These are phyloP conservation scores for Tolypocladium ophioglossoides DNA, from an alignment of 2,329 filamentous ascomycete genomes.

Conservation along the genomic window DNA sequence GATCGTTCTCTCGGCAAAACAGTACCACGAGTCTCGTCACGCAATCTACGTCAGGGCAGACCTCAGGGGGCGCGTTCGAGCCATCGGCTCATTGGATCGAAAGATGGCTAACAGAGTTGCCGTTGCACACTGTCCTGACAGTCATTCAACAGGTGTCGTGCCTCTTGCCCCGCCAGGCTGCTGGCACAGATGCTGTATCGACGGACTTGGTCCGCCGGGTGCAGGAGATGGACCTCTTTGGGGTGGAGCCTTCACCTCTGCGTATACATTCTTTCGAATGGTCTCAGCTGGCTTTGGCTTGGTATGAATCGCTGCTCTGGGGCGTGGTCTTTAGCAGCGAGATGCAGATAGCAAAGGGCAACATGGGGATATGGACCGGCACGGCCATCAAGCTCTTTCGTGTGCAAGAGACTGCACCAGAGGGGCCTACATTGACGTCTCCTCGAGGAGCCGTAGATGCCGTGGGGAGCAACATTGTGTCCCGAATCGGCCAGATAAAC, in stretches of 20 bases:
- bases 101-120: conserved; percentile 83
- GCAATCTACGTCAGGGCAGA: conserved; percentile 47
- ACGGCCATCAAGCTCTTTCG: conserved; percentile 81
- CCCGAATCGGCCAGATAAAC: conserved; percentile 73
- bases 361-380: conserved; percentile 88
- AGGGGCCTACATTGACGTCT: conserved; percentile 71
- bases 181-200: conserved; percentile 30
- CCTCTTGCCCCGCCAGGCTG: conserved; percentile 41
- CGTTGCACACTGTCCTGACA: conserved; percentile 75
- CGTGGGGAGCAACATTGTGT: conserved; percentile 81
- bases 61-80: conserved; percentile 54
- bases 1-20: conserved; percentile 82
- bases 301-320: conserved; percentile 95
- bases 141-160: conserved; percentile 58
- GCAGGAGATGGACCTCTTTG: conserved; percentile 51
- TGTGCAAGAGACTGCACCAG: conserved; percentile 73
- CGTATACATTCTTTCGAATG: conserved; percentile 88
- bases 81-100: conserved; percentile 83
- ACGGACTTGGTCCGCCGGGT: conserved; percentile 43
- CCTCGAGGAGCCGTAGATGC: conserved; percentile 88
- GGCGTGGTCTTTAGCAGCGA: conserved; percentile 85
- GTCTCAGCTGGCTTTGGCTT: conserved; percentile 80
- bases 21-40: conserved; percentile 72
- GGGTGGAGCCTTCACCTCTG: conserved; percentile 63
- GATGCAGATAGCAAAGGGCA: conserved; percentile 77